A percentile compares a stretch with the other conserved stretches of the same genome.
Evolutionary conservation across 345 rosid species (phyloP).

Genomic region (Hibiscus trionum): DNA sequence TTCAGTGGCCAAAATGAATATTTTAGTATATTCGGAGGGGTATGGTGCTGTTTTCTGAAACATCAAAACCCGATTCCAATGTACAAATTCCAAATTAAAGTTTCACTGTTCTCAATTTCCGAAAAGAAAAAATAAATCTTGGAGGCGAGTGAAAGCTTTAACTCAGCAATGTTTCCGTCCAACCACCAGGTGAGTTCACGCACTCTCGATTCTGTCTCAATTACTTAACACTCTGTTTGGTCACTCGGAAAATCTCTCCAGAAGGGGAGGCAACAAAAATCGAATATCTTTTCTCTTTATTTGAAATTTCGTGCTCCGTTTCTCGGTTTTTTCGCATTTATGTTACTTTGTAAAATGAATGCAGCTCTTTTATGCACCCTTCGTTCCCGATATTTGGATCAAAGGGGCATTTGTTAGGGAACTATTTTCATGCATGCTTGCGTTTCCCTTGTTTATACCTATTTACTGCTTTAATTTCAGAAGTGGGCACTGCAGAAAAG

Average conservation of each 20-base stretch:
- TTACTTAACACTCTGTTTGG: not conserved
- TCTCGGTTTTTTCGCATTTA: not conserved
- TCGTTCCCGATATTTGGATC: not conserved
- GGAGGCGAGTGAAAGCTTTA: constrained; percentile 9
- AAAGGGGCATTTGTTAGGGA: not conserved
- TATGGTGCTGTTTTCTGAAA: not conserved
- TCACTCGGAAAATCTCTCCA: not conserved
- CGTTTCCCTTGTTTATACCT: not conserved
- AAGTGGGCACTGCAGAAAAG: not conserved
- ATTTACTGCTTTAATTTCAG: not conserved
- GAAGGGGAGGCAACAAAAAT: not conserved
- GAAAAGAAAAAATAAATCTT: not conserved
- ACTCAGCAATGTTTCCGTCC: constrained; percentile 16
- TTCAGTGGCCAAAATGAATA: no score
- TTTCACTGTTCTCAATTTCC: not conserved
- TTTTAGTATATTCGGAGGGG: not conserved
- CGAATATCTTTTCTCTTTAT: not conserved
- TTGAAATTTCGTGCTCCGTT: not conserved
- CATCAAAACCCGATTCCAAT: not conserved
- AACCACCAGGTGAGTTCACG: constrained; percentile 18
- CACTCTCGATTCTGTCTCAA: not conserved
- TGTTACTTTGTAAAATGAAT: not conserved
- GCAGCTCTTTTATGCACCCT: not conserved
- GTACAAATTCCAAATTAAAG: not conserved
- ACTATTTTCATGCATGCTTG: constrained; percentile 5